Conservation (phyloP, 345 rosid genomes). For the Hypericum perforatum region DNA sequence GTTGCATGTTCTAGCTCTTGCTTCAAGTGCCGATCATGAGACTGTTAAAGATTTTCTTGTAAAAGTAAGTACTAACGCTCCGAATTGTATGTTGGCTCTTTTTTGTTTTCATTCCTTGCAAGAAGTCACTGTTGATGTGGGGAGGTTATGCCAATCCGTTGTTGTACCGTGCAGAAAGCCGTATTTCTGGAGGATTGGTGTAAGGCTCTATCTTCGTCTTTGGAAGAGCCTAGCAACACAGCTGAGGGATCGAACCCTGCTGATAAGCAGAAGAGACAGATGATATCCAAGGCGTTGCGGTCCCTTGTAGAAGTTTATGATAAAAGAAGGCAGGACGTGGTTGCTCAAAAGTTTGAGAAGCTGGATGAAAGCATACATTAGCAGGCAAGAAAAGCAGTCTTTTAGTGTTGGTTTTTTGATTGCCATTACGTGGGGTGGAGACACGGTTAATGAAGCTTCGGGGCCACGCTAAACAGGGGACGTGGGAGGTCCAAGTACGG, state of each 20-base stretch:
- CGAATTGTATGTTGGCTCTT: not conserved
- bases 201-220: constrained; percentile 46
- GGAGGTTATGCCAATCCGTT: constrained; percentile 4
- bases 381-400: too few relatives aligned
- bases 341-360: constrained; percentile 37
- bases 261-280: constrained; percentile 58
- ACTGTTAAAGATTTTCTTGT: constrained; percentile 64
- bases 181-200: constrained; percentile 81
- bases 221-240: constrained; percentile 28
- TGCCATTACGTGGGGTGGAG: too few relatives aligned
- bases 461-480: too few relatives aligned
- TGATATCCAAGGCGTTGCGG: constrained; percentile 50
- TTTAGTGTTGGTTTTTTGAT: too few relatives aligned
- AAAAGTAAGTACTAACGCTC: constrained; percentile 39
- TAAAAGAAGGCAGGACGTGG: constrained; percentile 20
- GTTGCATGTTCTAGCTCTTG: constrained; percentile 70
- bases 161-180: constrained; percentile 44
- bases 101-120: not conserved
- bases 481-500: too few relatives aligned
- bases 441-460: too few relatives aligned
- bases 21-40: constrained; percentile 43
- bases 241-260: constrained; percentile 22
- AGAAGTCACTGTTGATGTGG: not conserved
- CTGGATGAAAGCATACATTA: constrained; percentile 19
- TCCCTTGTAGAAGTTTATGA: constrained; percentile 42